Percentiles rank a stretch among this genome's conserved stretches.
phyloP scores from a whole-genome alignment of 108 stramenopile species.

The Skeletonema menzelii region DNA sequence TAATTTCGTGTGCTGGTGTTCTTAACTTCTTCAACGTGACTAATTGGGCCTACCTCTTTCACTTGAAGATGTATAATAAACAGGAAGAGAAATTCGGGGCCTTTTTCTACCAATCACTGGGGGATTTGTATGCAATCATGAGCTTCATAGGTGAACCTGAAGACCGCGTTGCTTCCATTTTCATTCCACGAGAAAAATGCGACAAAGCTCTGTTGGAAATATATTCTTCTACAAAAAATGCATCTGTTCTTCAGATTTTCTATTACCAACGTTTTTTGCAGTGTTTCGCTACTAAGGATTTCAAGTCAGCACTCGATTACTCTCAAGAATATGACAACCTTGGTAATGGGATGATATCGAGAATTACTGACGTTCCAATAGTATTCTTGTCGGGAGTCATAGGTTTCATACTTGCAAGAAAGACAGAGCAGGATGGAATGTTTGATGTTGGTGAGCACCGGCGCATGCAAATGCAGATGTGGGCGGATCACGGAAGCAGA shows the following conservation, averaged over 20 bases:
- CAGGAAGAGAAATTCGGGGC: not conserved
- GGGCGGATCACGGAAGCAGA: not conserved
- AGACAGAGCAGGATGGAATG: not conserved
- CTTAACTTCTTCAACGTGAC: not conserved
- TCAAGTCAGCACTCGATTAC: not conserved
- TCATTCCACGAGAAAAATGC: not conserved
- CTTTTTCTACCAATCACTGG: not conserved
- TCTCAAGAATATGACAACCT: not conserved
- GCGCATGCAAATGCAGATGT: not conserved
- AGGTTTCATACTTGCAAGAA: not conserved
- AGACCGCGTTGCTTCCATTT: not conserved
- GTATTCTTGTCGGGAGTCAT: not conserved
- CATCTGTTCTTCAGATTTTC: not conserved
- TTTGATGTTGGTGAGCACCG: not conserved
- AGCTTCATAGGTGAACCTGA: not conserved
- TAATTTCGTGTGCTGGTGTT: not conserved
- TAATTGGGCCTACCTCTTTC: not conserved
- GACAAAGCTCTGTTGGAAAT: not conserved
- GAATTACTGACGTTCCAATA: not conserved
- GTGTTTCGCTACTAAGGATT: not conserved
- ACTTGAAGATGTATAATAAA: constrained; percentile 2
- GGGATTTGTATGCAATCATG: not conserved
- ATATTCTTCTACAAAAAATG: not conserved
- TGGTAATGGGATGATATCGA: not conserved
- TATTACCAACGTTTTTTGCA: not conserved